Percentiles rank a stretch among this genome's conserved stretches.
Evolutionary conservation across 768 basidiomycete species (phyloP).

Genomic region (Boletales sp.): DNA sequence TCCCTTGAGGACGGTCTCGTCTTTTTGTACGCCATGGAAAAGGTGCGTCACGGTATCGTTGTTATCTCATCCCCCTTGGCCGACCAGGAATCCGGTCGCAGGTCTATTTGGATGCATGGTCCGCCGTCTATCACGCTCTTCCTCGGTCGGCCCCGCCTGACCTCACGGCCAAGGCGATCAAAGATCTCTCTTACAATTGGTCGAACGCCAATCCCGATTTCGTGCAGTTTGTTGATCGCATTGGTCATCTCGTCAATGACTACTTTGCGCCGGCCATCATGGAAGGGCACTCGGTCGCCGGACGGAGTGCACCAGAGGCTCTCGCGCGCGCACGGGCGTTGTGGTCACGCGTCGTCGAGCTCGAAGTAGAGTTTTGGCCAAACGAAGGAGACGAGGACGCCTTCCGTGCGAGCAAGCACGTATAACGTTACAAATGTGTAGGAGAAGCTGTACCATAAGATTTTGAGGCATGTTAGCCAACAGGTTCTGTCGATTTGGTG

Average conservation of each 20-base stretch:
- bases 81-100: slow-evolving; percentile 20
- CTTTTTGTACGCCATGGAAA: slow-evolving; percentile 80
- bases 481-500: too few species aligned
- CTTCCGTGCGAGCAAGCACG: not conserved
- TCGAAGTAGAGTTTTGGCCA: slow-evolving; percentile 64
- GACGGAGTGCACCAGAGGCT: slow-evolving; percentile 6
- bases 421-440: too few species aligned
- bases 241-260: slow-evolving; percentile 46
- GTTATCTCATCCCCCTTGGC: not conserved
- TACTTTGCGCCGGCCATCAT: slow-evolving; percentile 38
- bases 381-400: slow-evolving; percentile 34
- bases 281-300: slow-evolving; percentile 21
- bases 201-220: slow-evolving; percentile 45
- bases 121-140: slow-evolving; percentile 35
- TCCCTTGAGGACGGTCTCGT: slow-evolving; percentile 61
- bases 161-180: slow-evolving; percentile 32
- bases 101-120: slow-evolving; percentile 74
- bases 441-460: not conserved
- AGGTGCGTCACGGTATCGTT: slow-evolving; percentile 41
- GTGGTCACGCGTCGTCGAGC: slow-evolving; percentile 56
- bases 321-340: slow-evolving; percentile 42
- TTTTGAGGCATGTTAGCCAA: too few species aligned
- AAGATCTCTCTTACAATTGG: slow-evolving; percentile 62
- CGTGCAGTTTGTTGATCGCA: slow-evolving; percentile 46
- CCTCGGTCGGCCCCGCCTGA: not conserved